Conservation (phyloP, 192 early-diverging fungal genomes). For the Endogone sp. region DNA sequence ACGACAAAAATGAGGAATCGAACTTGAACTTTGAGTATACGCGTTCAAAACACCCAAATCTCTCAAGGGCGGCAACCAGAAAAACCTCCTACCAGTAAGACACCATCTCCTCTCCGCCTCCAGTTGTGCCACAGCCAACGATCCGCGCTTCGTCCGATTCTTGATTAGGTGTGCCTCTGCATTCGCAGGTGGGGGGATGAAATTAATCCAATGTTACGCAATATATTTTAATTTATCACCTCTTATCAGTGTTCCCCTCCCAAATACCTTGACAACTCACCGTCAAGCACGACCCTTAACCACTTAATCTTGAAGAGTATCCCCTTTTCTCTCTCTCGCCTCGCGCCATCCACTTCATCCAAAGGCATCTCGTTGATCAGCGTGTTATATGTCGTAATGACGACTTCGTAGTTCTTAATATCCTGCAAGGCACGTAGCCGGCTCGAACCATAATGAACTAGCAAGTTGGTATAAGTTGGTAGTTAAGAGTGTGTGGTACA, state of each 20-base stretch:
- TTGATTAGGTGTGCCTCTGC: conserved; percentile 60
- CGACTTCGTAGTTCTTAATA: conserved; percentile 30
- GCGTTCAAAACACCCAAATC: too few species aligned
- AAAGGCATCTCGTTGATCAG: conserved; percentile 21
- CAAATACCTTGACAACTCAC: background rate
- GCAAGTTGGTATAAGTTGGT: conserved; percentile 16
- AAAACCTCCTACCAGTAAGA: conserved; percentile 42
- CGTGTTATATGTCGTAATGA: conserved; percentile 34
- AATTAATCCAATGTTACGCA: background rate
- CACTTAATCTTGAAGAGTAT: background rate
- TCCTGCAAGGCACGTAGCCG: conserved; percentile 32
- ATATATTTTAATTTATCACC: too few species aligned
- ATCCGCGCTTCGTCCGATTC: conserved; percentile 38
- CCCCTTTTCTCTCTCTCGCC: background rate
- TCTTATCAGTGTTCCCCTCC: too few species aligned
- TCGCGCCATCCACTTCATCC: background rate
- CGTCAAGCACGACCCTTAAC: conserved; percentile 34
- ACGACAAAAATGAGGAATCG: too few species aligned
- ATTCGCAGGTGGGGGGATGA: too few species aligned
- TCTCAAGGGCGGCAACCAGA: too few species aligned
- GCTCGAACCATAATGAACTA: conserved; percentile 31
- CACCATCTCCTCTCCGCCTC: conserved; percentile 55
- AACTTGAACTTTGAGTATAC: too few species aligned
- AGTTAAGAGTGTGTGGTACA: background rate
- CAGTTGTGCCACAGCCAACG: conserved; percentile 39